Evolutionary conservation across 257 asterid genomes (phyloP).

Genomic region (Plantago elongata): DNA sequence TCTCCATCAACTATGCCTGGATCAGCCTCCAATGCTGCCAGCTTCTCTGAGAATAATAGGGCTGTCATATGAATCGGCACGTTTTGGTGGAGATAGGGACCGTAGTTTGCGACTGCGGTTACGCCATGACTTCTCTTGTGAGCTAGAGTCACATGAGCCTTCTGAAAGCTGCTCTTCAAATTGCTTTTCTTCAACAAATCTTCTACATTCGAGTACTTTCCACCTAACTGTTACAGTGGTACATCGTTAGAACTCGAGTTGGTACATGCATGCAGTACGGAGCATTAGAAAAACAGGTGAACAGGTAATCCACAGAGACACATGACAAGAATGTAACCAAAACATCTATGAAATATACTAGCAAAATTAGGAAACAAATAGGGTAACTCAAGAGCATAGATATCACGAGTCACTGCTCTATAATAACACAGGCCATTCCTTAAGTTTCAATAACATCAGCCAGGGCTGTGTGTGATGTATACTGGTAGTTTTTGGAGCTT

Average conservation of each 20-base stretch:
- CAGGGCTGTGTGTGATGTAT: too few relatives aligned
- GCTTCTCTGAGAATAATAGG: conserved; percentile 52
- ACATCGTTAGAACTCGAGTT: neutral
- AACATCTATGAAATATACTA: too few relatives aligned
- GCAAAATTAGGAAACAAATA: too few relatives aligned
- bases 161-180: conserved; percentile 46
- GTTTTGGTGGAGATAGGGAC: conserved; percentile 44
- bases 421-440: too few relatives aligned
- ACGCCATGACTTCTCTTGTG: conserved; percentile 91
- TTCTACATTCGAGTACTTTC: conserved; percentile 47
- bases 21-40: conserved; percentile 75
- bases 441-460: too few relatives aligned
- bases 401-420: too few relatives aligned
- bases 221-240: conserved; percentile 42
- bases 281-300: too few relatives aligned
- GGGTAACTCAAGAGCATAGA: too few relatives aligned
- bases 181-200: conserved; percentile 46
- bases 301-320: too few relatives aligned
- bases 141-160: conserved; percentile 86
- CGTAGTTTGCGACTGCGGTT: conserved; percentile 68
- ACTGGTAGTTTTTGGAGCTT: too few relatives aligned
- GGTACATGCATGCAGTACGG: too few relatives aligned
- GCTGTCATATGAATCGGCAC: conserved; percentile 59
- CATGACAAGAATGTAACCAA: too few relatives aligned
- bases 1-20: conserved; percentile 74